These are phyloP conservation scores for Ophiostoma triangulosporum DNA, from an alignment of 2,329 filamentous ascomycete genomes.

Conservation along the genomic window DNA sequence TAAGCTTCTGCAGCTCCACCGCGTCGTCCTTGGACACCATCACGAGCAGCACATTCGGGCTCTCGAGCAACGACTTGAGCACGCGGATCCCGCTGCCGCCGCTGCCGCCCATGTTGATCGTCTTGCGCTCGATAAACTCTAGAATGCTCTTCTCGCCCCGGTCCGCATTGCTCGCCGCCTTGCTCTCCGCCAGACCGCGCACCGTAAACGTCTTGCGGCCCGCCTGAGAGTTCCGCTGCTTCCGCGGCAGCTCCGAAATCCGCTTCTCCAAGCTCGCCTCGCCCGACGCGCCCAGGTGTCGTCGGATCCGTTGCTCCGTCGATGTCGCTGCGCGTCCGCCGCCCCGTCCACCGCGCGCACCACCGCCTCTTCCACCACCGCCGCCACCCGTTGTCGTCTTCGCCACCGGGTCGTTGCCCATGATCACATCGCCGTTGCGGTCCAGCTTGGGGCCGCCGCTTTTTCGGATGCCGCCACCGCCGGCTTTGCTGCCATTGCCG, in stretches of 20 bases:
- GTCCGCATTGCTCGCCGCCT: conserved; percentile 50
- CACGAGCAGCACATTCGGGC: conserved; percentile 54
- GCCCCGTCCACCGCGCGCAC: conserved; percentile 7
- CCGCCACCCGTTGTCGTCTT: conserved; percentile 4
- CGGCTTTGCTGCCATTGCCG: background rate
- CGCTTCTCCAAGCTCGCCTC: conserved; percentile 17
- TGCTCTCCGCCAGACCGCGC: conserved; percentile 53
- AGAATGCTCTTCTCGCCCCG: conserved; percentile 53
- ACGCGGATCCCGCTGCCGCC: conserved; percentile 46
- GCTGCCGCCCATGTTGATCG: conserved; percentile 37
- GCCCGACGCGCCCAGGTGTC: conserved; percentile 19
- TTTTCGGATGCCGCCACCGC: conserved; percentile 34
- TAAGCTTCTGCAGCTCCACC: conserved; percentile 51
- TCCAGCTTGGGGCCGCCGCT: conserved; percentile 30
- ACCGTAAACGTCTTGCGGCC: conserved; percentile 33
- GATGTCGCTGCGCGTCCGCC: background rate
- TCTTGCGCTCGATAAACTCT: conserved; percentile 58
- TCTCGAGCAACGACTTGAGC: conserved; percentile 58
- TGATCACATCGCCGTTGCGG: conserved; percentile 46
- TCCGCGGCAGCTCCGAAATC: conserved; percentile 14
- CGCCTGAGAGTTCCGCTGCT: conserved; percentile 15
- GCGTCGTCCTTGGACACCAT: conserved; percentile 51
- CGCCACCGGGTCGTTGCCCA: conserved; percentile 26
- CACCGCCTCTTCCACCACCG: conserved; percentile 5
- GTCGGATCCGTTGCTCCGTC: conserved; percentile 14